Conservation (phyloP, 495 filamentous ascomycete species). For the Lasiosphaeria miniovina region DNA sequence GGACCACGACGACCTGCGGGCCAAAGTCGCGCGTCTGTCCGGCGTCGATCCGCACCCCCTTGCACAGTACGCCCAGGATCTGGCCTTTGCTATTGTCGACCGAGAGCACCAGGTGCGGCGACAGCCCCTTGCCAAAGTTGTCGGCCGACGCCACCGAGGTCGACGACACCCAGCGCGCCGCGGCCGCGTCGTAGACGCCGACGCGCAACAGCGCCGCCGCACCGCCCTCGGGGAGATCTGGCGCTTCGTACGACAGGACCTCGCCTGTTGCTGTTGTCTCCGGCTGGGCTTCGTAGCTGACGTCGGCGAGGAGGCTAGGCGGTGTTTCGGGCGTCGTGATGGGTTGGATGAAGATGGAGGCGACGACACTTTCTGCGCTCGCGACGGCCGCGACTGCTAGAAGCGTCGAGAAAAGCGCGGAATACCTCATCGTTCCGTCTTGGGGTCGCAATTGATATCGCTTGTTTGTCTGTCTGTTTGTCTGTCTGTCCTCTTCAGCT, state of each 20-base stretch:
- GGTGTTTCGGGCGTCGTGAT: slow-evolving; percentile 27
- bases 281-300: slow-evolving; percentile 40
- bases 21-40: slow-evolving; percentile 56
- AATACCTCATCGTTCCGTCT: slow-evolving; percentile 17
- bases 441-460: neutral
- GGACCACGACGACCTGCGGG: slow-evolving; percentile 50
- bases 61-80: slow-evolving; percentile 38
- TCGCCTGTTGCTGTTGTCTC: slow-evolving; percentile 22
- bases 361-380: slow-evolving; percentile 24
- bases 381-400: slow-evolving; percentile 25
- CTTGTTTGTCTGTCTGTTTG: neutral
- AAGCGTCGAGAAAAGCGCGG: slow-evolving; percentile 24
- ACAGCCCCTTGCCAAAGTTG: slow-evolving; percentile 54
- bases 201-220: slow-evolving; percentile 45
- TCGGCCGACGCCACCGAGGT: slow-evolving; percentile 44
- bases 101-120: slow-evolving; percentile 46
- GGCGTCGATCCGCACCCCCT: slow-evolving; percentile 50
- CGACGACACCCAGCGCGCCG: slow-evolving; percentile 43
- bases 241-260: slow-evolving; percentile 45
- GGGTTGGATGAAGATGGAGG: slow-evolving; percentile 46
- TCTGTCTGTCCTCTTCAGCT: no score
- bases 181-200: slow-evolving; percentile 45
- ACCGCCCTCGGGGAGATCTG: slow-evolving; percentile 39
- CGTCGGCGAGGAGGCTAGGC: slow-evolving; percentile 44
- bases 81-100: slow-evolving; percentile 40